A percentile compares a stretch with the other conserved stretches of the same genome.
Conservation (phyloP, 192 early-diverging fungal genomes). For the Entomortierella parvispora region DNA sequence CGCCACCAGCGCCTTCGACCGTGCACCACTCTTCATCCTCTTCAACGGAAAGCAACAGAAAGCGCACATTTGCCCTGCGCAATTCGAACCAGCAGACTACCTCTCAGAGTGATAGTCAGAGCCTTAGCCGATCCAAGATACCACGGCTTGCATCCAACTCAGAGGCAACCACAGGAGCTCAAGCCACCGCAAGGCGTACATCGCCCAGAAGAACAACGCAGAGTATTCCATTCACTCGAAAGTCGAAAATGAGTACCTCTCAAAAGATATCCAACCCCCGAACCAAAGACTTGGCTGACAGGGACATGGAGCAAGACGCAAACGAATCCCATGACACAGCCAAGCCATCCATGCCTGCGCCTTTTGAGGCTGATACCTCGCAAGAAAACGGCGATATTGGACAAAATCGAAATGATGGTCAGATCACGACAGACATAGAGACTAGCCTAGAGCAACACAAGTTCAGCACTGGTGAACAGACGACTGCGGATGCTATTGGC, state of each 20-base stretch:
- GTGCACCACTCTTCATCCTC: neutral
- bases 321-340: constrained; percentile 1
- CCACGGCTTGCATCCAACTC: constrained; percentile 11
- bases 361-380: no score
- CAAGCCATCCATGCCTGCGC: neutral
- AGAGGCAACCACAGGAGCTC: neutral
- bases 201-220: neutral
- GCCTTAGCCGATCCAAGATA: constrained; percentile 17
- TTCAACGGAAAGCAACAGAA: neutral
- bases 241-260: constrained; percentile 46
- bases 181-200: neutral
- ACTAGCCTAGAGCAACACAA: neutral
- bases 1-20: no score
- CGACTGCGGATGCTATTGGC: neutral
- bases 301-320: constrained; percentile 1
- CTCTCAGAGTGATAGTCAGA: neutral
- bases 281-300: constrained; percentile 4
- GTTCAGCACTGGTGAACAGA: neutral
- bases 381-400: no score
- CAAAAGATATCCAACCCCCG: constrained; percentile 38
- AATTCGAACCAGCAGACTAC: neutral
- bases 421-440: no score
- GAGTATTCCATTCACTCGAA: constrained; percentile 31
- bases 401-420: no score
- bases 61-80: neutral